Evolutionary conservation across 805 yeast species (phyloP).

Genomic region (Candida palmyrensis): DNA sequence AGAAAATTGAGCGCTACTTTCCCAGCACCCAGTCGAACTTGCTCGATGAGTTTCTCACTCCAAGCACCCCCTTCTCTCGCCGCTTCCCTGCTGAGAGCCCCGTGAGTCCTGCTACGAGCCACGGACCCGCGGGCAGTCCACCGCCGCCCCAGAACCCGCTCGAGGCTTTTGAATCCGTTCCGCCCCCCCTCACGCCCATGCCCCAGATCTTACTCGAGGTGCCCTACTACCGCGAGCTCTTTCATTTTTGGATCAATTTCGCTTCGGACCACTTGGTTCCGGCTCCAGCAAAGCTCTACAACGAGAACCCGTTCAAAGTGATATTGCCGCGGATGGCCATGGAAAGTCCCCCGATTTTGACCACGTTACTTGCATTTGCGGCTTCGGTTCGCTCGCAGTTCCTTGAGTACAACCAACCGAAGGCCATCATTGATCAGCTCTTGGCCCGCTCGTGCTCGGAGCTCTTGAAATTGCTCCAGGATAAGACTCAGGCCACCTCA

Average conservation of each 20-base stretch:
- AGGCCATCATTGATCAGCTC: conserved; percentile 46
- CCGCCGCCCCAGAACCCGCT: conserved; percentile 7
- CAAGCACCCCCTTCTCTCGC: not conserved
- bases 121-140: too few species aligned
- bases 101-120: too few species aligned
- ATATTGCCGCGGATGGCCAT: conserved; percentile 66
- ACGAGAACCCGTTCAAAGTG: conserved; percentile 60
- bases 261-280: conserved; percentile 64
- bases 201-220: conserved; percentile 59
- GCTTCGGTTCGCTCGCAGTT: conserved; percentile 23
- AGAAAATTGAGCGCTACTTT: conserved; percentile 22
- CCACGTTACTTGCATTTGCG: conserved; percentile 46
- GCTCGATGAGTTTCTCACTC: conserved; percentile 6
- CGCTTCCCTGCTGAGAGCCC: conserved; percentile 1
- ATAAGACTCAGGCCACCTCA: conserved; percentile 51
- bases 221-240: conserved; percentile 55
- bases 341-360: conserved; percentile 50
- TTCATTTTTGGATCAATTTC: conserved; percentile 57
- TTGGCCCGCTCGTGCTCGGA: conserved; percentile 55
- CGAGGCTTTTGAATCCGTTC: conserved; percentile 16
- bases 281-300: conserved; percentile 50
- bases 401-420: conserved; percentile 18
- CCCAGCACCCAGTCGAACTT: conserved; percentile 13
- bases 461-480: conserved; percentile 44
- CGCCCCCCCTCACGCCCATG: conserved; percentile 38